Percentiles rank a stretch among this genome's conserved stretches.
phyloP scores from a whole-genome alignment of 163 green algal species.

The Trebouxia gelatinosa region DNA sequence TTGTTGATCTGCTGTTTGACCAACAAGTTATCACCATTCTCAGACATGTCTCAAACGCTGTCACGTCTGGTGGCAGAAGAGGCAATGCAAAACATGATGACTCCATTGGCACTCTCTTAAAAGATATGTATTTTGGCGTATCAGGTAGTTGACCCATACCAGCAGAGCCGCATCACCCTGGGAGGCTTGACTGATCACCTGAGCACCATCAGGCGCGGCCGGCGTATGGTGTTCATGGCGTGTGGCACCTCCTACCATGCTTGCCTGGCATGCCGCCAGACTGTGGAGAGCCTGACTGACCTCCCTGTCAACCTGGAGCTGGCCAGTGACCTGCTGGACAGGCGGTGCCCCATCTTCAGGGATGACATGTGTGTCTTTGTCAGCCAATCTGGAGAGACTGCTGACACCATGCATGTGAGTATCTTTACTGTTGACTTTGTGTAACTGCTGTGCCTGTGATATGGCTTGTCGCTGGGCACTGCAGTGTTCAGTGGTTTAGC shows the following conservation, averaged over 20 bases:
- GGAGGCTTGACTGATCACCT: slow-evolving; percentile 85
- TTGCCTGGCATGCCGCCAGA: slow-evolving; percentile 76
- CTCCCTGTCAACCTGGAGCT: slow-evolving; percentile 90
- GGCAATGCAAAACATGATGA: not conserved
- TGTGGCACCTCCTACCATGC: slow-evolving; percentile 96
- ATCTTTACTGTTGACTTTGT: not conserved
- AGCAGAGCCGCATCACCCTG: slow-evolving; percentile 76
- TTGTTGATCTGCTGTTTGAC: no score
- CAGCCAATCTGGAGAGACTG: slow-evolving; percentile 93
- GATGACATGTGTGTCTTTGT: slow-evolving; percentile 93
- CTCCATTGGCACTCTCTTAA: not conserved
- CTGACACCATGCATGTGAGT: slow-evolving; percentile 85
- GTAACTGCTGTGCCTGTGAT: not conserved
- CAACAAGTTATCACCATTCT: no score
- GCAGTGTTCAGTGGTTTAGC: no score
- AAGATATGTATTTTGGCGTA: not conserved
- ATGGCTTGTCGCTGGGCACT: no score
- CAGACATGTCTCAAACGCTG: no score
- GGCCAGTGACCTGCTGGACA: slow-evolving; percentile 89
- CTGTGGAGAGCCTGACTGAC: slow-evolving; percentile 80
- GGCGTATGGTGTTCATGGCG: slow-evolving; percentile 90
- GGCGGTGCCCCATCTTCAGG: slow-evolving; percentile 75
- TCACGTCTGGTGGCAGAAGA: not conserved
- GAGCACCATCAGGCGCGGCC: slow-evolving; percentile 68
- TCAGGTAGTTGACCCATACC: slow-evolving; percentile 39